phyloP scores from a whole-genome alignment of 1,139 yeast species.

The Hanseniaspora sp. region DNA sequence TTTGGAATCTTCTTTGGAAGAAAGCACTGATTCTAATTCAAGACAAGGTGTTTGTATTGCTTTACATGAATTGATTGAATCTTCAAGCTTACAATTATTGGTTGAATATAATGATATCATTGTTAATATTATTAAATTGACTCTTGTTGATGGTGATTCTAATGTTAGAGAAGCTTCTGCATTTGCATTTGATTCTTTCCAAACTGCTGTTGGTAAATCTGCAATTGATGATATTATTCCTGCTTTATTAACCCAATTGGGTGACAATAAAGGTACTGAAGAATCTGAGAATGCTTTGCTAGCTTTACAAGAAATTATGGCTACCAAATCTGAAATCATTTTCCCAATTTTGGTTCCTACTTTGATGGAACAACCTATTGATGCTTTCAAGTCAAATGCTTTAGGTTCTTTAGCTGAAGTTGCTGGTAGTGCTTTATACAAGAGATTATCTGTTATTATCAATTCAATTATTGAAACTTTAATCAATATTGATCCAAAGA shows the following conservation, averaged over 20 bases:
- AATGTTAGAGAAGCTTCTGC: constrained; percentile 87
- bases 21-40: constrained; percentile 59
- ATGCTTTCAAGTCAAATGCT: constrained; percentile 73
- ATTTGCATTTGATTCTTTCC: constrained; percentile 75
- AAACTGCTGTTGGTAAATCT: constrained; percentile 66
- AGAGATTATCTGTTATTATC: constrained; percentile 58
- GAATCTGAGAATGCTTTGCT: constrained; percentile 65
- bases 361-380: constrained; percentile 69
- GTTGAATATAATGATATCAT: constrained; percentile 56
- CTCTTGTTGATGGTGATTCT: constrained; percentile 63
- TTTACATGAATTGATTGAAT: constrained; percentile 67
- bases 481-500: constrained; percentile 32
- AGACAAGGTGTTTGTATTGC: constrained; percentile 97
- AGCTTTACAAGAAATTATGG: constrained; percentile 87
- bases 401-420: constrained; percentile 81
- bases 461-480: constrained; percentile 60
- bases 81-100: constrained; percentile 56
- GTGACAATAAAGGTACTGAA: constrained; percentile 37
- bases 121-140: constrained; percentile 63
- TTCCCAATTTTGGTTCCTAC: constrained; percentile 92
- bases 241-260: constrained; percentile 59
- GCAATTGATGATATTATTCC: constrained; percentile 88
- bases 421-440: constrained; percentile 76
- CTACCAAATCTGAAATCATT: constrained; percentile 76
- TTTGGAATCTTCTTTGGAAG: constrained; percentile 52